A percentile compares a stretch with the other conserved stretches of the same genome.
Conservation (phyloP, 2,329 filamentous ascomycete genomes). For the Colletotrichum orchidophilum region DNA sequence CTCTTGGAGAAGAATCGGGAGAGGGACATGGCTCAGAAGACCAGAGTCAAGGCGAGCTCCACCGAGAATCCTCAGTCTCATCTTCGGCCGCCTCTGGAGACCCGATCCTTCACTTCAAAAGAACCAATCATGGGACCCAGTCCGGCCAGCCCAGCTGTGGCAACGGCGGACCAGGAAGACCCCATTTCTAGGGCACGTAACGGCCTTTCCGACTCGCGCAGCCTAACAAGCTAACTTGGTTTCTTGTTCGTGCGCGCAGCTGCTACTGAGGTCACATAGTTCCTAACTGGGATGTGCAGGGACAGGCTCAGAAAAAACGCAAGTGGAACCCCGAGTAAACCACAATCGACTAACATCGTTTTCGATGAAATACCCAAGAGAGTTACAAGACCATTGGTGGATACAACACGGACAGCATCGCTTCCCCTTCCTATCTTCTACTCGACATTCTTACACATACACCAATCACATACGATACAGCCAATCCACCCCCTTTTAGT, state of each 20-base stretch:
- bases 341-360: conserved; percentile 21
- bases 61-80: conserved; percentile 49
- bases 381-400: conserved; percentile 18
- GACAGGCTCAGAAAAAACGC: conserved; percentile 37
- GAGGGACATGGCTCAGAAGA: conserved; percentile 63
- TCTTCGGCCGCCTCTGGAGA: conserved; percentile 56
- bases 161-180: conserved; percentile 70
- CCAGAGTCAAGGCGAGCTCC: conserved; percentile 56
- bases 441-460: conserved; percentile 6
- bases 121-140: conserved; percentile 64
- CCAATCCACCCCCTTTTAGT: conserved; percentile 11
- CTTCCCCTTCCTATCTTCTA: background rate
- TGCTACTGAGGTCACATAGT: conserved; percentile 35
- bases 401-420: conserved; percentile 7
- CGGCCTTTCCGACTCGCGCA: conserved; percentile 50
- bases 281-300: conserved; percentile 36
- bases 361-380: conserved; percentile 32
- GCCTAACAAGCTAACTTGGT: conserved; percentile 48
- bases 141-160: conserved; percentile 69
- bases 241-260: conserved; percentile 35
- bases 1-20: conserved; percentile 81
- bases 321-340: conserved; percentile 34
- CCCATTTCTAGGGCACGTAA: conserved; percentile 61
- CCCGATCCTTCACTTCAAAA: conserved; percentile 75
- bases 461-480: conserved; percentile 1